These are phyloP conservation scores for Boletus fagicola DNA, from an alignment of 768 basidiomycete species.

Conservation along the genomic window DNA sequence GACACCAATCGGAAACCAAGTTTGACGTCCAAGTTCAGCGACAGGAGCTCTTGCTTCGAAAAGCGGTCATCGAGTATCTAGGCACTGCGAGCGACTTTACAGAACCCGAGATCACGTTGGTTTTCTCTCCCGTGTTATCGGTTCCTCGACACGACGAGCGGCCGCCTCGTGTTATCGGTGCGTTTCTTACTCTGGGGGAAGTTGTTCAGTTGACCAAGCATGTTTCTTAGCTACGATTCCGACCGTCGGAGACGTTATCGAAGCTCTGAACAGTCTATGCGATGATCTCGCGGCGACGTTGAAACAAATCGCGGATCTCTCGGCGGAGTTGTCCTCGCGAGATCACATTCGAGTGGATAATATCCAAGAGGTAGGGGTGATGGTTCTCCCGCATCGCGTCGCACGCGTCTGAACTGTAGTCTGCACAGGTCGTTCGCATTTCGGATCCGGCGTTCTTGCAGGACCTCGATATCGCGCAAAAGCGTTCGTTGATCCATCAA, in stretches of 20 bases:
- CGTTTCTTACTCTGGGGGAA: slow-evolving; percentile 15
- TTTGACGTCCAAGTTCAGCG: slow-evolving; percentile 58
- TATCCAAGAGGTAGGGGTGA: slow-evolving; percentile 58
- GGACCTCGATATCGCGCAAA: slow-evolving; percentile 67
- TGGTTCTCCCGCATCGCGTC: background rate
- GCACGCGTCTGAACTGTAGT: background rate
- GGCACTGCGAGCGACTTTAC: slow-evolving; percentile 73
- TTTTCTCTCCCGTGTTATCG: slow-evolving; percentile 66
- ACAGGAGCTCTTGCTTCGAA: slow-evolving; percentile 57
- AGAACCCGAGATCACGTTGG: slow-evolving; percentile 72
- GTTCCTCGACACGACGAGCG: slow-evolving; percentile 58
- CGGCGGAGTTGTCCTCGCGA: slow-evolving; percentile 67
- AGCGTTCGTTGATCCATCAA: slow-evolving; percentile 61
- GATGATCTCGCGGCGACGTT: slow-evolving; percentile 58
- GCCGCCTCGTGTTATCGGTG: slow-evolving; percentile 56
- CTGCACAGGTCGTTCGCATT: slow-evolving; percentile 46
- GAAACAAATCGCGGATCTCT: slow-evolving; percentile 65
- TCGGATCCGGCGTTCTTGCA: slow-evolving; percentile 56
- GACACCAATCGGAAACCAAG: slow-evolving; percentile 50
- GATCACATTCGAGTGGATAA: slow-evolving; percentile 72
- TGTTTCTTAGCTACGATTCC: slow-evolving; percentile 61
- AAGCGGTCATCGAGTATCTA: slow-evolving; percentile 63
- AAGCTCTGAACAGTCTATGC: slow-evolving; percentile 61
- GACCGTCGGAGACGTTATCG: slow-evolving; percentile 70
- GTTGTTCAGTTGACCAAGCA: background rate